Evolutionary conservation across 2,329 filamentous ascomycete genomes (phyloP).

Genomic region (Stagonosporopsis chrysanthemi): DNA sequence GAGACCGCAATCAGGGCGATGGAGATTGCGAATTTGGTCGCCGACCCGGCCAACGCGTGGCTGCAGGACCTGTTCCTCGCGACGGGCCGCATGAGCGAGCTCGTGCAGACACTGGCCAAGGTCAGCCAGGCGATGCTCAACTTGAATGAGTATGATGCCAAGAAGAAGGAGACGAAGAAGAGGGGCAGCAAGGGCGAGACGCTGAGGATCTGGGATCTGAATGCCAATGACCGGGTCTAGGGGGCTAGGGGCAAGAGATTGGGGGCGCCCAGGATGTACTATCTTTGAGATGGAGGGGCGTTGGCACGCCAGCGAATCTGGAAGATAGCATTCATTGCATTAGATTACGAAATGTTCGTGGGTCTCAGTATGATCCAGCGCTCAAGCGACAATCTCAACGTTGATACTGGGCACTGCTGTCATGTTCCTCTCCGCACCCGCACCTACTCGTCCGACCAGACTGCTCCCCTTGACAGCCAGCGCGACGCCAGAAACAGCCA

Average conservation of each 20-base stretch:
- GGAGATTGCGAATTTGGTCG: constrained; percentile 80
- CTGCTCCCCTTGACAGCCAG: no score
- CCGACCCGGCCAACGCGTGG: constrained; percentile 51
- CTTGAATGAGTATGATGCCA: constrained; percentile 50
- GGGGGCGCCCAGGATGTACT: neutral
- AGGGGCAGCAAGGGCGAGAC: constrained; percentile 53
- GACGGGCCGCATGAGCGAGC: constrained; percentile 54
- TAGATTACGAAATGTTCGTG: no score
- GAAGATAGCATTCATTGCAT: neutral
- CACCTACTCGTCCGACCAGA: no score
- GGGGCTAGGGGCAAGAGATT: neutral
- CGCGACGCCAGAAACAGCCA: no score
- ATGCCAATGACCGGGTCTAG: constrained; percentile 27
- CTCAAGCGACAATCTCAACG: no score
- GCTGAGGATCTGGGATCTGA: constrained; percentile 54
- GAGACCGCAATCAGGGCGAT: constrained; percentile 84
- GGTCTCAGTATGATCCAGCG: no score
- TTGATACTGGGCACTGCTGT: no score
- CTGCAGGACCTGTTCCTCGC: constrained; percentile 50
- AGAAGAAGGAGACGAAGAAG: constrained; percentile 52
- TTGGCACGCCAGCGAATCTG: neutral
- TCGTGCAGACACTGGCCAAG: constrained; percentile 70
- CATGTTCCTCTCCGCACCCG: no score
- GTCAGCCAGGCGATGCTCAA: constrained; percentile 75
- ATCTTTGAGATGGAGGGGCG: neutral